Percentiles rank a stretch among this genome's conserved stretches.
Conservation (phyloP, 805 yeast genomes). For the Kuraishia cidri region DNA sequence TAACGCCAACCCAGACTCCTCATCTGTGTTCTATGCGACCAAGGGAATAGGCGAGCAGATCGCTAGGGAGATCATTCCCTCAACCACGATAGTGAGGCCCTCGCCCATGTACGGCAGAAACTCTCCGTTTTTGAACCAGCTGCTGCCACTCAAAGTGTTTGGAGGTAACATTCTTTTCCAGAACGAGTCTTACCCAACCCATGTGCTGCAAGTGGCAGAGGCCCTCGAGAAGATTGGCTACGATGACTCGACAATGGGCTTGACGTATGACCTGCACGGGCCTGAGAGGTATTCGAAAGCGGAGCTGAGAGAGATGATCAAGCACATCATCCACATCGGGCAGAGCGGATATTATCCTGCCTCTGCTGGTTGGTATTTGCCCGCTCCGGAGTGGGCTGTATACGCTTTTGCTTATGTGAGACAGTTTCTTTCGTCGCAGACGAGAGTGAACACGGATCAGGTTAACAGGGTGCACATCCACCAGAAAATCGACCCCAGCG, state of each 20-base stretch:
- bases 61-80: slow-evolving; percentile 60
- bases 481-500: slow-evolving; percentile 53
- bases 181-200: slow-evolving; percentile 65
- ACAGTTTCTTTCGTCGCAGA: slow-evolving; percentile 30
- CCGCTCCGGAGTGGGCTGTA: slow-evolving; percentile 33
- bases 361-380: slow-evolving; percentile 25
- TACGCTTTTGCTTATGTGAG: slow-evolving; percentile 33
- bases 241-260: slow-evolving; percentile 74
- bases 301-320: slow-evolving; percentile 65
- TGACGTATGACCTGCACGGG: slow-evolving; percentile 68
- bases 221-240: slow-evolving; percentile 73
- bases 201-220: slow-evolving; percentile 67
- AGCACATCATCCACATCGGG: slow-evolving; percentile 29
- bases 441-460: slow-evolving; percentile 54
- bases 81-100: slow-evolving; percentile 80
- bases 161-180: slow-evolving; percentile 61
- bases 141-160: slow-evolving; percentile 44
- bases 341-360: slow-evolving; percentile 24
- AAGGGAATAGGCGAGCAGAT: slow-evolving; percentile 73
- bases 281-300: slow-evolving; percentile 51
- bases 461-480: slow-evolving; percentile 64
- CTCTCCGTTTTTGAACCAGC: slow-evolving; percentile 57
- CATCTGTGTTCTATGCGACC: slow-evolving; percentile 67
- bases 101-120: slow-evolving; percentile 72
- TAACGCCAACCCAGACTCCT: slow-evolving; percentile 61